A percentile compares a stretch with the other conserved stretches of the same genome.
These are phyloP conservation scores for Mycena leptocephala DNA, from an alignment of 768 basidiomycete genomes.

Conservation along the genomic window DNA sequence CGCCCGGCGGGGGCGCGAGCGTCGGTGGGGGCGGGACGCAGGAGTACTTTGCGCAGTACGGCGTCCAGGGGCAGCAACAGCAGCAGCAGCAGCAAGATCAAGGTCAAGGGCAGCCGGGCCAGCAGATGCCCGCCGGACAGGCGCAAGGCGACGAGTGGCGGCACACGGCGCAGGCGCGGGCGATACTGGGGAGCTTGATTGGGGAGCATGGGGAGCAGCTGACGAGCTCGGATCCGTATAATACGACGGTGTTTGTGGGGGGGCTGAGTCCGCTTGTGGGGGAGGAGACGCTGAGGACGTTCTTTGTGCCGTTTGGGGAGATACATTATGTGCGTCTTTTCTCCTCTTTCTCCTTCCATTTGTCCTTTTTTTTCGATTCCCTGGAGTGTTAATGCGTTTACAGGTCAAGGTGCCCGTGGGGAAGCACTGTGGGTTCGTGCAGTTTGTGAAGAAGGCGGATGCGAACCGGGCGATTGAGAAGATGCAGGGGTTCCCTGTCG, in stretches of 20 bases:
- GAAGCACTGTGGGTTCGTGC: slow-evolving; percentile 97
- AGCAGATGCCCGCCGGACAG: background rate
- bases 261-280: slow-evolving; percentile 91
- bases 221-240: slow-evolving; percentile 94
- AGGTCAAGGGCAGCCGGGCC: background rate
- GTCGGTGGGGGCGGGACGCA: slow-evolving; percentile 48
- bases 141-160: slow-evolving; percentile 83
- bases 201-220: slow-evolving; percentile 91
- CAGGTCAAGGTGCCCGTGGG: slow-evolving; percentile 97
- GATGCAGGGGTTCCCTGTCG: slow-evolving; percentile 97
- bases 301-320: slow-evolving; percentile 94
- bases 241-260: slow-evolving; percentile 96
- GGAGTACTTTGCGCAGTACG: slow-evolving; percentile 25
- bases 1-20: slow-evolving; percentile 48
- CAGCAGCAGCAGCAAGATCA: background rate
- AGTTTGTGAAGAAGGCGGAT: slow-evolving; percentile 93
- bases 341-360: background rate
- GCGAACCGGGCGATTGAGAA: slow-evolving; percentile 95
- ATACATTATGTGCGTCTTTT: slow-evolving; percentile 93
- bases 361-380: slow-evolving; percentile 11
- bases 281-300: slow-evolving; percentile 92
- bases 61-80: slow-evolving; percentile 39
- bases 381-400: slow-evolving; percentile 15
- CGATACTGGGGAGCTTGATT: slow-evolving; percentile 87
- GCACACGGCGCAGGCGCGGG: slow-evolving; percentile 87